These are phyloP conservation scores for Claviceps sp. DNA, from an alignment of 2,329 filamentous ascomycete species.

Conservation along the genomic window DNA sequence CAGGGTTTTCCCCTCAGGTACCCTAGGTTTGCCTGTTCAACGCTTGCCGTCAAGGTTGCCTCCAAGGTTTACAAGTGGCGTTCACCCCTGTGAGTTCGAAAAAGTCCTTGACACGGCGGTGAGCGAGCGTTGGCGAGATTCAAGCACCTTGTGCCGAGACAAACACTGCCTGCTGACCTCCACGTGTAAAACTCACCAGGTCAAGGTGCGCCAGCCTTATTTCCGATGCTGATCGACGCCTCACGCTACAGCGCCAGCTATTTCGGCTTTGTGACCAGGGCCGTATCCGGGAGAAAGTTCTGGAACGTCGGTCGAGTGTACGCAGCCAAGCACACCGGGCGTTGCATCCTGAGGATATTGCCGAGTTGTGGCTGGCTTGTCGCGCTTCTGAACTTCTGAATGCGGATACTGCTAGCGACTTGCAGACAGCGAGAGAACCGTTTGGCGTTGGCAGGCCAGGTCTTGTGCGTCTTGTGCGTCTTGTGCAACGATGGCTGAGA, in stretches of 20 bases:
- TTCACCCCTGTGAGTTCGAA: not conserved
- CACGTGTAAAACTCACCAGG: not conserved
- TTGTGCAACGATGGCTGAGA: slow-evolving; percentile 3
- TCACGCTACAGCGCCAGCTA: not conserved
- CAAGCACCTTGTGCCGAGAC: slow-evolving; percentile 2
- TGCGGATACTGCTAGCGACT: slow-evolving; percentile 5
- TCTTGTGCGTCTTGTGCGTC: not conserved
- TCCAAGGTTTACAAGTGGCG: not conserved
- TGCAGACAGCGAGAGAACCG: slow-evolving; percentile 3
- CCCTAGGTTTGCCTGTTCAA: not conserved
- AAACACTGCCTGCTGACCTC: not conserved
- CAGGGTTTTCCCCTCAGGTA: not conserved
- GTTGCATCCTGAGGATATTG: not conserved
- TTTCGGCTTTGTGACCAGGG: not conserved
- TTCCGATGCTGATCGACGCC: not conserved
- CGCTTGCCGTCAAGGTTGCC: too few species aligned
- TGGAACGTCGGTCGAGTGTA: slow-evolving; percentile 1
- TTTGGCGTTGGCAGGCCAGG: slow-evolving; percentile 4
- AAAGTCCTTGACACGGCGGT: not conserved
- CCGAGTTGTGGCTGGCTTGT: slow-evolving; percentile 2
- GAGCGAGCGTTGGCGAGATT: slow-evolving; percentile 2
- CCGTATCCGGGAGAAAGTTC: not conserved
- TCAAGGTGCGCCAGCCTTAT: slow-evolving; percentile 1
- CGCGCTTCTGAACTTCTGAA: slow-evolving; percentile 4
- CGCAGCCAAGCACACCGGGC: not conserved